phyloP scores from a whole-genome alignment of 2,329 filamentous ascomycete species.

The Stagonosporopsis cucurbitacearum region DNA sequence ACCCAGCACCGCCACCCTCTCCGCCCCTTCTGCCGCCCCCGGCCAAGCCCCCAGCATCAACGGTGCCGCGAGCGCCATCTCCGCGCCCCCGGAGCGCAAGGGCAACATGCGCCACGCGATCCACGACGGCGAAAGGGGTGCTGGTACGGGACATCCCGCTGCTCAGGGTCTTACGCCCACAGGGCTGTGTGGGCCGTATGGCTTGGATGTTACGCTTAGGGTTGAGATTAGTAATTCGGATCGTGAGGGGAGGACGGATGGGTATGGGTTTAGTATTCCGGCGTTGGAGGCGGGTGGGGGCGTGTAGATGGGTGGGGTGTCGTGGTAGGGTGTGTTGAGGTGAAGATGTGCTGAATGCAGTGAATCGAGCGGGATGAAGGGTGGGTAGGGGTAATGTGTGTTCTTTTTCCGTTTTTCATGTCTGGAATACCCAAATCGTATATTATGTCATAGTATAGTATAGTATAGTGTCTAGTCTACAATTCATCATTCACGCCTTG shows the following conservation, averaged over 20 bases:
- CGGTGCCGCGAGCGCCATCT: conserved; percentile 38
- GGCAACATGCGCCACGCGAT: conserved; percentile 69
- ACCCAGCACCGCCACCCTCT: conserved; percentile 29
- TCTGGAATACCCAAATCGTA: neutral
- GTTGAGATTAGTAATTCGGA: conserved; percentile 57
- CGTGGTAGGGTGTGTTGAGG: too few species aligned
- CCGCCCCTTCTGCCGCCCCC: conserved; percentile 27
- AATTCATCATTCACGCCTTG: neutral
- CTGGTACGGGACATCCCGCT: conserved; percentile 79
- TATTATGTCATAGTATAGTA: neutral
- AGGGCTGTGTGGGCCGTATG: conserved; percentile 53
- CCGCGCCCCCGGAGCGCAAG: conserved; percentile 53
- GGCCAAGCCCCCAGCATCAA: conserved; percentile 34
- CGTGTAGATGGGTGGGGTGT: neutral
- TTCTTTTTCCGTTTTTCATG: neutral
- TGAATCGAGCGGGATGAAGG: too few species aligned
- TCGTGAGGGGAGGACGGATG: conserved; percentile 54
- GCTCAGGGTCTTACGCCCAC: conserved; percentile 57
- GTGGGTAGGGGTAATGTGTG: neutral
- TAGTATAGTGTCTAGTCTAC: neutral
- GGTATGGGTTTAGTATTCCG: conserved; percentile 59
- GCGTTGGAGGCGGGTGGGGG: conserved; percentile 41
- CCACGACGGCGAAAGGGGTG: conserved; percentile 76
- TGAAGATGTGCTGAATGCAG: neutral
- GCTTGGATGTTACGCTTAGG: conserved; percentile 56